Conservation (phyloP, 768 basidiomycete genomes). For the Suillus subalutaceus region DNA sequence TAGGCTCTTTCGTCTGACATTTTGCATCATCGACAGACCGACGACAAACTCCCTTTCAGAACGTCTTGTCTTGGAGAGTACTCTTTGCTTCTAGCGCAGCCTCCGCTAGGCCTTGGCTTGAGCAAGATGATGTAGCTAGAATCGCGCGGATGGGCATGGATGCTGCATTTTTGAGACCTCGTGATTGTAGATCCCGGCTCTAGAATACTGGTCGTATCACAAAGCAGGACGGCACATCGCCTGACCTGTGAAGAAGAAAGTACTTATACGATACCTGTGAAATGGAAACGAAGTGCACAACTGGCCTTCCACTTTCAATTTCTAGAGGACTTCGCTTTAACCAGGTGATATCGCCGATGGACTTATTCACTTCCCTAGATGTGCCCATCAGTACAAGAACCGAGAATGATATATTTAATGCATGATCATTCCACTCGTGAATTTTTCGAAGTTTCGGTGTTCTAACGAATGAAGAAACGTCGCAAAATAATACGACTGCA, state of each 20-base stretch:
- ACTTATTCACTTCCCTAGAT: not conserved
- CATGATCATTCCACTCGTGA: not conserved
- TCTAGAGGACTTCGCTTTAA: not conserved
- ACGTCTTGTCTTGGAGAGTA: conserved; percentile 79
- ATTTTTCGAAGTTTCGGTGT: not conserved
- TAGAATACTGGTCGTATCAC: not conserved
- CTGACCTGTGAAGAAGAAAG: not conserved
- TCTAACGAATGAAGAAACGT: not conserved
- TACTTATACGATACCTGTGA: not conserved
- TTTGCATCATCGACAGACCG: conserved; percentile 55
- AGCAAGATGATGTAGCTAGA: conserved; percentile 50
- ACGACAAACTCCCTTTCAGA: conserved; percentile 79
- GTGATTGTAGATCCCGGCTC: not conserved
- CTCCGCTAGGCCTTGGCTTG: conserved; percentile 76
- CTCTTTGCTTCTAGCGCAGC: conserved; percentile 70
- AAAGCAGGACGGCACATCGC: not conserved
- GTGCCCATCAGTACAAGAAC: not conserved
- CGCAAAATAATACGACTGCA: not conserved
- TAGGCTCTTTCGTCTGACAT: conserved; percentile 5
- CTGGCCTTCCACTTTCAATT: not conserved
- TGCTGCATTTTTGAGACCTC: conserved; percentile 14
- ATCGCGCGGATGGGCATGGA: conserved; percentile 68
- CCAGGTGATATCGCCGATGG: not conserved
- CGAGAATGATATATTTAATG: too few relatives aligned
- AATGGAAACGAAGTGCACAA: not conserved